Base-by-base conservation (phyloP, 805 yeast genomes). In the Saccharomyces jurei region DNA sequence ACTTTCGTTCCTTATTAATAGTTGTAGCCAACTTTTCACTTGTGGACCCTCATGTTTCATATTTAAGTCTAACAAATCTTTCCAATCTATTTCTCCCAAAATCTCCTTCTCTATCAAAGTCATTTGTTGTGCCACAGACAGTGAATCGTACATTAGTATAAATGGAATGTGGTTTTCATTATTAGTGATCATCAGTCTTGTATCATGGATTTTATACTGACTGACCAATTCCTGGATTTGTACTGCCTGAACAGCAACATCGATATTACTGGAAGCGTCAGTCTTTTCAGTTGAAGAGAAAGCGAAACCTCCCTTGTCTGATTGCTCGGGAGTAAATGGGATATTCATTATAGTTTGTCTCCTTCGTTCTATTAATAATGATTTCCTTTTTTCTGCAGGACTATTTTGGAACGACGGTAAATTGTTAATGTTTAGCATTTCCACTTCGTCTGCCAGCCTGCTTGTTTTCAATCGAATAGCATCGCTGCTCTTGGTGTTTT, bases 101-200 rank as follows among this genome's bases (percentile, higher is more conserved):
- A 90, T 80, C 68, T 94, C 98, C 52, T 83, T 77, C 68, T 94
- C 99, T 58, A 92, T 86, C 50, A 88, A 67, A 0, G 98, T 92
- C 70, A 92, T 77, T 59, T 92, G 97, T 58, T 83, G 80, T 5
- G 95, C 90, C 30, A 94, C 71, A 0, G 79, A 72, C 53, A 74
- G 71, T 1, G 96, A 83, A 54, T 79, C 82, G 67, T 81, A 85
- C 68, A 86, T 81, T 62, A 94, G 75, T 32, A 91, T 78, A 66
- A 94, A 92, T 2, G 97, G 90, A 8, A 87, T 79, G 67, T 94
- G 99, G 27, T 78, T 72, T 4, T 77, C 78, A 10, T 70, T 65
- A 26, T 75, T 69, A 0, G 60, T 25, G 4, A 65, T 54, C 32
- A 56, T 44, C 36, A 70, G 53, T 26, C 60, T 64, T 6, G 59